Evolutionary conservation across 352 stramenopile species (phyloP), one percentile per base, ranked within the genome.

Genomic region (Pilasporangium apinafurcum): DNA sequence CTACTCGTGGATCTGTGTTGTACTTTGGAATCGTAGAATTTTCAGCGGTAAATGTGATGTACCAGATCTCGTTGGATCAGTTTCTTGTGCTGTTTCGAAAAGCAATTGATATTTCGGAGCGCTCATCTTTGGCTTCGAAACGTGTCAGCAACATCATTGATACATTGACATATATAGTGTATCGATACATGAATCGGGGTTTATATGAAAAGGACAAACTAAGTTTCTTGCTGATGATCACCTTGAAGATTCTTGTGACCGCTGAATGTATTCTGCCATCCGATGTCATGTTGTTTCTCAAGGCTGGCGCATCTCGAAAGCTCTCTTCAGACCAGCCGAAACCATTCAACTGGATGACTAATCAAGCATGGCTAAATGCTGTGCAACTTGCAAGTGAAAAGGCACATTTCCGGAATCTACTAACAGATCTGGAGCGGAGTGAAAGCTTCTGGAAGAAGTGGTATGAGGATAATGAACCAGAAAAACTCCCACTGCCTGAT

Each of bases 21-120:
- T 97, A 96, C 67, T 96, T 97, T 55, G 63, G 66, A 3, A 87
- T 96, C 35, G 81, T 94, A 2, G 86, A 96, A 41, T 85, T 96
- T 35, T 64, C 76, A 0, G 59, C 65, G 2, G 71, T 96, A n/a
- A 96, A 96, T 37, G 52, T 56, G 5, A 96, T 96, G 86, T 96
- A 96, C 61, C 85, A 96, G 58, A 94, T 68, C 0, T 92, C 75
- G 4, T 53, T 97, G 37, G 83, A 94, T 35, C 86, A 96, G 55
- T 97, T 97, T 44, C 59, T 95, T 8, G 65, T 73, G 17, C 59
- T 96, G 5, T 97, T 96, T 44, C 72, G 79, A 4, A 73, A 63
- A 12, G 65, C 70, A 13, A 96, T 97, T 48, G 83, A 96, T 29
- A 49, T 75, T 28, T 83, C 85, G 5, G 83, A 95, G 44, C 71